Base-by-base conservation (phyloP, 1,139 yeast genomes). In the Yamadazyma triangularis region DNA sequence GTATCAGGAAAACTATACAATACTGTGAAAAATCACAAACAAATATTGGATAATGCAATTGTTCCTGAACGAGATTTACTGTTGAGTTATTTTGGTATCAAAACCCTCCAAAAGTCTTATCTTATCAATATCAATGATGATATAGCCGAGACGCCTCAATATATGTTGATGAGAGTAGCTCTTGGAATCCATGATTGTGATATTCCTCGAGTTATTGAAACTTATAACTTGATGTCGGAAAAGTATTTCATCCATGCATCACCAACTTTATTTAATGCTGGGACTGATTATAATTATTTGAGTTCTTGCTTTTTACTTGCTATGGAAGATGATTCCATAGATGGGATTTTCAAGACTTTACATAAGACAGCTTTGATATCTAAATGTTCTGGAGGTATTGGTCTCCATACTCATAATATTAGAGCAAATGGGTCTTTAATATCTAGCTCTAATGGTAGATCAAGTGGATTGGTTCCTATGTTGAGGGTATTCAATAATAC, bases 391-490 rank as follows among this genome's bases (percentile, higher is more conserved):
- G 81, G 81, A 22, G 81, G 81, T 26, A 66, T 75, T 26, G 81
- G 81, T 4, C 47, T 75, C 28, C 79, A 74, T 50, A 67, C 73
- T 21, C 77, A 73, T 41, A 68, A 74, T 46, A 68, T 75, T 23
- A 52, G 80, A 36, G 56, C 74, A 9, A 53, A 61, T 6, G 80
- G 80, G 3, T 57, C 77, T 3, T 59, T 64, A 42, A 73, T 74
- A 28, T 60, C 75, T 4, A 71, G 77, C 25, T 60, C 79, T 7
- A 72, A 72, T 48, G 81, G 80, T 18, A 62, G 64, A 4, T 71
- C 79, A 4, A 71, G 64, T 46, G 81, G 81, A 13, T 53, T 75
- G 26, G 71, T 74, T 13, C 81, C 81, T 1, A 73, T 75, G 79
- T 53, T 75, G 11, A 64, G 74, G 40, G 80, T 74, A 13, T 74